A percentile compares a stretch with the other conserved stretches of the same genome.
These are phyloP conservation scores for Trametes gibbosa DNA, from an alignment of 768 basidiomycete genomes.

Conservation along the genomic window DNA sequence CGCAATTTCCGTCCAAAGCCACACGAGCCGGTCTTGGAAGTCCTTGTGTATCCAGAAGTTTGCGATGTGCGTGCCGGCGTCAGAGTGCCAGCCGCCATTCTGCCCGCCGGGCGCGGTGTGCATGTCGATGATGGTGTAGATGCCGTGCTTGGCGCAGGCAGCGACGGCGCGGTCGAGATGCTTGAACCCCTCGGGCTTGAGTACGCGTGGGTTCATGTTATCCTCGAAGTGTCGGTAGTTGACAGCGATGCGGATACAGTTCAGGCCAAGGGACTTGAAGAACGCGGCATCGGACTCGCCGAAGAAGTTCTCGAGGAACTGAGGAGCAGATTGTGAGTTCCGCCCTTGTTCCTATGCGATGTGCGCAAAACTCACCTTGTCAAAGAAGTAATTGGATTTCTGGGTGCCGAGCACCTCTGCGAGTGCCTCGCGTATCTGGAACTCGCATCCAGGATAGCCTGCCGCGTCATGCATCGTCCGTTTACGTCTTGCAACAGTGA, in stretches of 20 bases:
- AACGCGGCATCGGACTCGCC: slow-evolving; percentile 70
- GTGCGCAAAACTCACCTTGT: slow-evolving; percentile 51
- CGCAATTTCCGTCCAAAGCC: slow-evolving; percentile 78
- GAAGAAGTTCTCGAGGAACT: slow-evolving; percentile 85
- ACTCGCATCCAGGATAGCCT: slow-evolving; percentile 82
- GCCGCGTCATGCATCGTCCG: not conserved
- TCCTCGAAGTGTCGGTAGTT: slow-evolving; percentile 79
- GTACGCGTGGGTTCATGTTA: slow-evolving; percentile 76
- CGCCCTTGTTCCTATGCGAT: not conserved
- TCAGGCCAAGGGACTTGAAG: slow-evolving; percentile 77
- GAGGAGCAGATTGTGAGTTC: not conserved
- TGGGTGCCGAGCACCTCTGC: slow-evolving; percentile 58
- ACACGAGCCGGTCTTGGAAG: slow-evolving; percentile 75
- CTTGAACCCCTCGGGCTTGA: slow-evolving; percentile 74
- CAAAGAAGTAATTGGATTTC: slow-evolving; percentile 76
- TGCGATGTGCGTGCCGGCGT: slow-evolving; percentile 66
- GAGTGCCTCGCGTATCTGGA: slow-evolving; percentile 68
- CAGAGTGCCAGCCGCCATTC: slow-evolving; percentile 79
- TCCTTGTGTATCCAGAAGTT: slow-evolving; percentile 84
- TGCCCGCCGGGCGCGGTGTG: slow-evolving; percentile 77
- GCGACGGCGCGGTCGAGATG: slow-evolving; percentile 81
- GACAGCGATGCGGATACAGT: slow-evolving; percentile 76
- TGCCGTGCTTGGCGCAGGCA: slow-evolving; percentile 70
- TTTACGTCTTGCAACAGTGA: not conserved
- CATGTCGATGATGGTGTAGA: slow-evolving; percentile 80